These are phyloP conservation scores for Apiospora malaysiana DNA, from an alignment of 2,329 filamentous ascomycete genomes.

Conservation along the genomic window DNA sequence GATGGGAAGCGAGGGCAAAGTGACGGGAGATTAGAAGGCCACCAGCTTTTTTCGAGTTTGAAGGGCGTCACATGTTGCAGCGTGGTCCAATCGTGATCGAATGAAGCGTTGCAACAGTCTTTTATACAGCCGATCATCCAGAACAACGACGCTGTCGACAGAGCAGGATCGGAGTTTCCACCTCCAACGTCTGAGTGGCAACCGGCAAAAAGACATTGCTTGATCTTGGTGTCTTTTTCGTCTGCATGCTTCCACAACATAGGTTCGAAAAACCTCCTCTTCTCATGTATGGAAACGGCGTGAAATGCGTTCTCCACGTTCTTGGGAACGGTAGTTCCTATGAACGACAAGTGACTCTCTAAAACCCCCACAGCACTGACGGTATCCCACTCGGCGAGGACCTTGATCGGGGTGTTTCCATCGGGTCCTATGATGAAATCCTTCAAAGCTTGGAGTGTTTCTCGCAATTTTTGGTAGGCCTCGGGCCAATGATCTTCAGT, in stretches of 20 bases:
- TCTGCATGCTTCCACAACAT: background rate
- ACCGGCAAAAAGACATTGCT: background rate
- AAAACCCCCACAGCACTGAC: background rate
- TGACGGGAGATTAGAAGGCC: background rate
- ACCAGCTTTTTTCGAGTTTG: background rate
- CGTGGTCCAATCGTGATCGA: background rate
- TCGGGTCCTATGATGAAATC: background rate
- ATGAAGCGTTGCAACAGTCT: background rate
- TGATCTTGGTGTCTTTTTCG: background rate
- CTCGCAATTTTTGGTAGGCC: background rate
- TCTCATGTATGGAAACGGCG: background rate
- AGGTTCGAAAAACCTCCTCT: background rate
- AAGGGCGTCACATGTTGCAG: background rate
- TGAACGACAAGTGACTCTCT: background rate
- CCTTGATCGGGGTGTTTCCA: background rate
- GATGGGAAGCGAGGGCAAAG: background rate
- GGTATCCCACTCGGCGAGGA: background rate
- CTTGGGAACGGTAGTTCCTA: background rate
- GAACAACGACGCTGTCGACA: background rate
- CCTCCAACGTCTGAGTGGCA: background rate
- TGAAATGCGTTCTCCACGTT: background rate
- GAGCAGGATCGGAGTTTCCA: background rate
- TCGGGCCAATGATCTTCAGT: background rate
- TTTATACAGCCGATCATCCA: background rate
- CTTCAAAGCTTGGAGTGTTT: background rate